These are phyloP conservation scores for Mucor irregularis DNA, from an alignment of 371 early-diverging fungal genomes.

Conservation along the genomic window DNA sequence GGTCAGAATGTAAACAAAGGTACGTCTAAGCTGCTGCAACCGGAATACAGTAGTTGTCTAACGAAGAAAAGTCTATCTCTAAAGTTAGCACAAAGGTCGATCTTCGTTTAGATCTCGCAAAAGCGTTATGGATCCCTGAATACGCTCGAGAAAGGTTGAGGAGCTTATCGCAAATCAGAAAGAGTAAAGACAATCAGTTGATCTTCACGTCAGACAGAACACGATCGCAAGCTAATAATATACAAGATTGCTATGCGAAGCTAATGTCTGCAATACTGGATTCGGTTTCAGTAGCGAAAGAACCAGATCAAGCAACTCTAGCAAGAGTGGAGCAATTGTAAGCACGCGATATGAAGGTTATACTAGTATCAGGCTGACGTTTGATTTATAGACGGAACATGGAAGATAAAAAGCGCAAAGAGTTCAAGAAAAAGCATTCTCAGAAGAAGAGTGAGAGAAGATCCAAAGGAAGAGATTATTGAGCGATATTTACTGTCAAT, in stretches of 20 bases:
- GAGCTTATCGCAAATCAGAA: slow-evolving; percentile 26
- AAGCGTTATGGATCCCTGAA: slow-evolving; percentile 80
- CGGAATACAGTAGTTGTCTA: background rate
- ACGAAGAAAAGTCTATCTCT: background rate
- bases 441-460: slow-evolving; percentile 41
- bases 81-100: slow-evolving; percentile 87
- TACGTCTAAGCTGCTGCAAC: background rate
- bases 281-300: slow-evolving; percentile 73
- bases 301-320: slow-evolving; percentile 66
- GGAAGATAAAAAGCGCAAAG: slow-evolving; percentile 25
- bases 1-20: slow-evolving; percentile 95
- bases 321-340: slow-evolving; percentile 65
- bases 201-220: slow-evolving; percentile 77
- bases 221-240: slow-evolving; percentile 78
- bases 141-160: slow-evolving; percentile 59
- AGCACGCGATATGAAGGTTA: slow-evolving; percentile 17
- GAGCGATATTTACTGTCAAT: no score
- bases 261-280: slow-evolving; percentile 61
- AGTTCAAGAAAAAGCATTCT: slow-evolving; percentile 35
- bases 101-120: slow-evolving; percentile 65
- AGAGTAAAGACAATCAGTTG: slow-evolving; percentile 76
- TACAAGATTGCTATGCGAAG: slow-evolving; percentile 80
- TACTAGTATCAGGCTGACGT: background rate
- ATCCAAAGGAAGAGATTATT: slow-evolving; percentile 33
- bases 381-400: background rate